Evolutionary conservation across 306 rosid species (phyloP).

Genomic region (Begonia fuchsioides): DNA sequence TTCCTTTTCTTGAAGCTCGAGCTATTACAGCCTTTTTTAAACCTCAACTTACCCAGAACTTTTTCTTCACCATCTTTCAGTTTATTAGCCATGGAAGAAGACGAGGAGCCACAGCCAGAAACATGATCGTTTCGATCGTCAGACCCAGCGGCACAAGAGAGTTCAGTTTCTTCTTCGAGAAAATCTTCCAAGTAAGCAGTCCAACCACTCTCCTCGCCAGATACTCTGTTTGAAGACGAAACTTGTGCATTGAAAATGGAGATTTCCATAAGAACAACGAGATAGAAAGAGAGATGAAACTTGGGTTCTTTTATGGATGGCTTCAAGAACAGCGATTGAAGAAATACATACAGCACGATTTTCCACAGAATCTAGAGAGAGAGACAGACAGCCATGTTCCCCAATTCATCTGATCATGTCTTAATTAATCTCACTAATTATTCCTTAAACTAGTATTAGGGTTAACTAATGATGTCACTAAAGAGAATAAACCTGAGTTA

Average conservation of each 20-base stretch:
- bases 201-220: conserved; percentile 75
- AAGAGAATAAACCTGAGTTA: too few species aligned
- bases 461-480: too few species aligned
- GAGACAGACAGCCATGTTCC: conserved; percentile 2
- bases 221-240: conserved; percentile 10
- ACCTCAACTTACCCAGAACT: conserved; percentile 7
- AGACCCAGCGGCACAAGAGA: conserved; percentile 11
- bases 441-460: too few species aligned
- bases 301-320: conserved; percentile 3
- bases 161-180: conserved; percentile 9
- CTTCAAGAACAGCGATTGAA: background rate
- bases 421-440: too few species aligned
- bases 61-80: background rate
- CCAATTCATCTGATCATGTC: too few species aligned
- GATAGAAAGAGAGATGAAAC: background rate
- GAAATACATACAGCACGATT: too few species aligned
- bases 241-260: conserved; percentile 22
- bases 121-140: conserved; percentile 14
- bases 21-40: conserved; percentile 7
- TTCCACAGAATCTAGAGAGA: background rate
- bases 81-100: conserved; percentile 23
- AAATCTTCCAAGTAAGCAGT: conserved; percentile 70
- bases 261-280: conserved; percentile 7
- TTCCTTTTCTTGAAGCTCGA: conserved; percentile 37
- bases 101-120: conserved; percentile 41